Evolutionary conservation across 768 basidiomycete species (phyloP).

Genomic region (Naganishia vishniacii): DNA sequence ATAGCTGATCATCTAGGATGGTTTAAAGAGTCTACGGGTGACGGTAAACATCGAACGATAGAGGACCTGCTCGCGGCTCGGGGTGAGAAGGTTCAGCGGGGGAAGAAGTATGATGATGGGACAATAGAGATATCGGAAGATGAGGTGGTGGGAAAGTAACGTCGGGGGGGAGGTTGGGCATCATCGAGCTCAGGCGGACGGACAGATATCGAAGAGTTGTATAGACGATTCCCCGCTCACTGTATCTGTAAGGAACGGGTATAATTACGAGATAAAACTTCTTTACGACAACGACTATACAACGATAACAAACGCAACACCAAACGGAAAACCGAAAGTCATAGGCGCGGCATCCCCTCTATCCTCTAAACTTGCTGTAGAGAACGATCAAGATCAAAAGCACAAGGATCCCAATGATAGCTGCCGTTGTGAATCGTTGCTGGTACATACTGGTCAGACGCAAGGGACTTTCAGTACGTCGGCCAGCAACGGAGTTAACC

Average conservation of each 20-base stretch:
- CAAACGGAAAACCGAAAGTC: not conserved
- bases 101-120: slow-evolving; percentile 26
- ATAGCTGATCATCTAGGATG: slow-evolving; percentile 49
- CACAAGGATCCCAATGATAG: slow-evolving; percentile 77
- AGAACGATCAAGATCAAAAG: slow-evolving; percentile 59
- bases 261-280: not conserved
- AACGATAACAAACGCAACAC: not conserved
- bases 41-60: slow-evolving; percentile 63
- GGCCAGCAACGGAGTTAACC: not conserved
- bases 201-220: no score
- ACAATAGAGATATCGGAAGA: slow-evolving; percentile 21
- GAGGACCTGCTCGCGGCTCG: slow-evolving; percentile 73
- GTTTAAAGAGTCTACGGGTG: slow-evolving; percentile 46
- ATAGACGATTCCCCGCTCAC: not conserved
- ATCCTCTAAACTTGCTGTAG: slow-evolving; percentile 40
- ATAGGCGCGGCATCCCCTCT: not conserved
- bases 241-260: not conserved
- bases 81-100: slow-evolving; percentile 64
- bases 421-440: slow-evolving; percentile 79
- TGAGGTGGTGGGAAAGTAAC: not conserved
- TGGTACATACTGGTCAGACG: slow-evolving; percentile 77
- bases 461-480: slow-evolving; percentile 5
- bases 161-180: not conserved
- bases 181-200: no score
- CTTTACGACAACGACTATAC: not conserved